Evolutionary conservation across 1,284 basidiomycete genomes (phyloP).

Genomic region (Cryptococcus neoformans): DNA sequence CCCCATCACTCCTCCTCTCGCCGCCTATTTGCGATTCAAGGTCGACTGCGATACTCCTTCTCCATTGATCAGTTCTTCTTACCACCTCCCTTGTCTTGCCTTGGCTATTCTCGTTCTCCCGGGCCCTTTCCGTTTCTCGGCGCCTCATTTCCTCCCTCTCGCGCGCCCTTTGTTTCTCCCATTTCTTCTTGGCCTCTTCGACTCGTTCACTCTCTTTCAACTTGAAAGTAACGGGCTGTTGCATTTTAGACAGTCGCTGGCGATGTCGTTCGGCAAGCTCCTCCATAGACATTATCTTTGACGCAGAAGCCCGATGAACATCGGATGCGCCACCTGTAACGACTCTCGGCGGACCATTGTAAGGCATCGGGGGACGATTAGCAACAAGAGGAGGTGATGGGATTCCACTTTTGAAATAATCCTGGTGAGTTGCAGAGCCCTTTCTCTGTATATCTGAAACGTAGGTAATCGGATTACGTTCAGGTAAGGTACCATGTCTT

Average conservation of each 20-base stretch:
- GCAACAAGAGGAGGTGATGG: background rate
- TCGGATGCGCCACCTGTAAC: no score
- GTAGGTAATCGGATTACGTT: background rate
- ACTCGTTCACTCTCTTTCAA: conserved; percentile 34
- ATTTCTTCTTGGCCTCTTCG: conserved; percentile 21
- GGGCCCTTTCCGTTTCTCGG: conserved; percentile 5
- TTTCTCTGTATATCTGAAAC: background rate
- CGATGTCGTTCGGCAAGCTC: conserved; percentile 47
- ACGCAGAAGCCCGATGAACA: background rate
- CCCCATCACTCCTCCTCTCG: no score
- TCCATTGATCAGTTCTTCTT: conserved; percentile 33
- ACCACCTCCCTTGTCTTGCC: conserved; percentile 14
- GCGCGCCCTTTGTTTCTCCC: background rate
- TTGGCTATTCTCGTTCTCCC: conserved; percentile 14
- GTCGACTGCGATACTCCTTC: conserved; percentile 23
- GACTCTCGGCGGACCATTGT: no score
- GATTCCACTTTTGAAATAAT: conserved; percentile 1
- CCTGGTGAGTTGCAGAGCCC: conserved; percentile 10
- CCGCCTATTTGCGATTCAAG: no score
- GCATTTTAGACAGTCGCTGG: conserved; percentile 37
- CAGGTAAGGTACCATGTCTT: no score
- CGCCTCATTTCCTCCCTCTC: conserved; percentile 3
- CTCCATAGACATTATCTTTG: conserved; percentile 41
- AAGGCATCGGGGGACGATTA: no score
- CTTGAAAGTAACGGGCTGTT: conserved; percentile 37